A percentile compares a stretch with the other conserved stretches of the same genome.
Conservation (phyloP, 2,329 filamentous ascomycete species). For the Berkeleyomyces rouxiae region DNA sequence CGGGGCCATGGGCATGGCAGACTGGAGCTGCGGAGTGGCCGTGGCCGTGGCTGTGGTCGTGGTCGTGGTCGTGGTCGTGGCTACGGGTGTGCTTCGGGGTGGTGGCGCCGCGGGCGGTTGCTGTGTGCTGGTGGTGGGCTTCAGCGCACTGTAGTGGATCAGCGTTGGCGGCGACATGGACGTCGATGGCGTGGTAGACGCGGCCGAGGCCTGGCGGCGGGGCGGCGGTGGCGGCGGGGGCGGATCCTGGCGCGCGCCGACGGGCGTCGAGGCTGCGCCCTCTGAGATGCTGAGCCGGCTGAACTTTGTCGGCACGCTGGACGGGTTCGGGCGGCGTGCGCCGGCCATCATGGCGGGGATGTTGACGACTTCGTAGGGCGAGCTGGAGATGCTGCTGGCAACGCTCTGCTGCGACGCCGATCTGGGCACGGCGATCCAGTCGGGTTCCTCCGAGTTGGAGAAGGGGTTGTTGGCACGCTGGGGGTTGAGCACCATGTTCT, state of each 20-base stretch:
- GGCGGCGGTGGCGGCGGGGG: conserved; percentile 33
- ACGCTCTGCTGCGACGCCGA: conserved; percentile 36
- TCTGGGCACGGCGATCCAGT: conserved; percentile 60
- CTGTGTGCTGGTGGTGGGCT: conserved; percentile 9
- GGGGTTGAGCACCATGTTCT: conserved; percentile 48
- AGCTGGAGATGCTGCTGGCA: conserved; percentile 40
- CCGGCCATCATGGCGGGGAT: conserved; percentile 22
- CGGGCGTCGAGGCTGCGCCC: conserved; percentile 17
- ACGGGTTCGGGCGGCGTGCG: background rate
- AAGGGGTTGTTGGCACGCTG: conserved; percentile 71
- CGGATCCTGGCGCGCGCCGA: conserved; percentile 22
- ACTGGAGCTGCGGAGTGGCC: background rate
- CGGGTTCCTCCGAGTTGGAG: conserved; percentile 49
- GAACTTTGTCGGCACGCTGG: conserved; percentile 27
- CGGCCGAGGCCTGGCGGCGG: conserved; percentile 22
- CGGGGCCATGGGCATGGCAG: conserved; percentile 5
- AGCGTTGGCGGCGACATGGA: conserved; percentile 13
- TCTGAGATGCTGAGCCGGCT: conserved; percentile 29
- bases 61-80: background rate
- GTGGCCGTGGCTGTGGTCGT: conserved; percentile 11
- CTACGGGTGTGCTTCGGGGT: conserved; percentile 7
- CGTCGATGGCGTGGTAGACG: conserved; percentile 7
- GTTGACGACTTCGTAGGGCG: conserved; percentile 41
- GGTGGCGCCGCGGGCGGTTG: conserved; percentile 2
- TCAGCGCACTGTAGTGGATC: background rate